Conservation (phyloP, 306 rosid genomes). For the Dalbergia cochinchinensis region DNA sequence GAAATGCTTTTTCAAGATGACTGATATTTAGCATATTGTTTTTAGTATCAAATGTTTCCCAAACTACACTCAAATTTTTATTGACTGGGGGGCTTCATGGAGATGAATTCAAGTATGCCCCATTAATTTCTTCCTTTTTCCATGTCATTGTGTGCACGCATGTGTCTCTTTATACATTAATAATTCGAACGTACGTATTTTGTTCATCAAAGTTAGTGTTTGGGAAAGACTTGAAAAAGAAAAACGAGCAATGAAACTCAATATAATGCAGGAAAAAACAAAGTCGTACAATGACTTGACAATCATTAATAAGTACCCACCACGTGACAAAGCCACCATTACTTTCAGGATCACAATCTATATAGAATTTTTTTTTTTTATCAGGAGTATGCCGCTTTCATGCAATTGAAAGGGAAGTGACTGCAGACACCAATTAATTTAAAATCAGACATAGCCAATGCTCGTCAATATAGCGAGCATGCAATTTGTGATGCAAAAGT, state of each 20-base stretch:
- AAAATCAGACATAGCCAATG: not conserved
- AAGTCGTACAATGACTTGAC: constrained; percentile 30
- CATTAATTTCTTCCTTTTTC: not conserved
- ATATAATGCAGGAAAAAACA: not conserved
- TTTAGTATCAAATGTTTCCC: not conserved
- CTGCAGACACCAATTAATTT: not conserved
- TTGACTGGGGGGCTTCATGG: not conserved
- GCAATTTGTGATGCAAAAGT: not conserved
- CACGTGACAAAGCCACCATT: not conserved
- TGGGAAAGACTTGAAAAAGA: constrained; percentile 7
- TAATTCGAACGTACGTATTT: not conserved
- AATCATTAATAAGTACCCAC: constrained; percentile 13
- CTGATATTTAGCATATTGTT: not conserved
- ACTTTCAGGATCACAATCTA: constrained; percentile 20
- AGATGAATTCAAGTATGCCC: not conserved
- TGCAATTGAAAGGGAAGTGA: constrained; percentile 28
- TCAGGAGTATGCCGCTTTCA: constrained; percentile 19
- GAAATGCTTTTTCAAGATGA: not conserved
- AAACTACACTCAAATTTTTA: not conserved
- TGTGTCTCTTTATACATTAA: not conserved
- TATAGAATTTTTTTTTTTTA: not conserved
- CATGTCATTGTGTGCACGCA: not conserved
- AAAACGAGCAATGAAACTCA: not conserved
- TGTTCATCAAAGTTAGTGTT: not conserved
- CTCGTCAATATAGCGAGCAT: not conserved